phyloP scores from a whole-genome alignment of 2,329 filamentous ascomycete species.

The Ophiostoma himal-ulmi region DNA sequence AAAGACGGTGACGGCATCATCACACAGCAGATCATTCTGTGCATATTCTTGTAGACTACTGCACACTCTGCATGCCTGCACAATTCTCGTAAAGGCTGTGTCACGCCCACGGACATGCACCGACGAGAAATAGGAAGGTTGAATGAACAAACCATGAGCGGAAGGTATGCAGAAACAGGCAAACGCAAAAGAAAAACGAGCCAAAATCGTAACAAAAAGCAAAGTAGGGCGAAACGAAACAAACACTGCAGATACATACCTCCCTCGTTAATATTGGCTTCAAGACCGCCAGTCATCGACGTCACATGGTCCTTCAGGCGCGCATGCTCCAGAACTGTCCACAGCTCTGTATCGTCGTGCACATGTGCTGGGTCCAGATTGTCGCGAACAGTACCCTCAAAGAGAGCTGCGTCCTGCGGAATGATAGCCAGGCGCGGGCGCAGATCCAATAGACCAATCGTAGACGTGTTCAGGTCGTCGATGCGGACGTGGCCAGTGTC shows the following conservation, averaged over 20 bases:
- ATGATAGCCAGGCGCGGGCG: conserved; percentile 90
- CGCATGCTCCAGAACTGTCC: conserved; percentile 90
- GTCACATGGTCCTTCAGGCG: conserved; percentile 85
- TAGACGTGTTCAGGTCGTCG: conserved; percentile 81
- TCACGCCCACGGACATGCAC: conserved; percentile 2
- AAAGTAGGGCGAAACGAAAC: neutral
- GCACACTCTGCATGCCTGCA: neutral
- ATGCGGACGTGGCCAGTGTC: conserved; percentile 78
- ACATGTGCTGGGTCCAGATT: conserved; percentile 93
- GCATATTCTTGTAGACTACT: neutral
- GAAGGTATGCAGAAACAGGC: neutral
- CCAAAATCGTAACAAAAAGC: neutral
- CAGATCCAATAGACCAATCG: conserved; percentile 83
- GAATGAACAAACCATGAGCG: neutral
- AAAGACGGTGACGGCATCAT: conserved; percentile 21
- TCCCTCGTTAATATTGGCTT: conserved; percentile 88
- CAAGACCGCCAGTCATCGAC: conserved; percentile 80
- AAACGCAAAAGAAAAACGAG: neutral
- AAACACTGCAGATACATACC: conserved; percentile 52
- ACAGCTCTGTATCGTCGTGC: conserved; percentile 93
- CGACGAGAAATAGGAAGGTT: neutral
- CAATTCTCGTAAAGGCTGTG: conserved; percentile 11
- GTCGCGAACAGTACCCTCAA: conserved; percentile 67
- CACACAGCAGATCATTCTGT: conserved; percentile 14
- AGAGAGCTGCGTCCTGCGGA: conserved; percentile 92